Evolutionary conservation across 208 protist species (phyloP).

Genomic region (Trypanosoma mega): DNA sequence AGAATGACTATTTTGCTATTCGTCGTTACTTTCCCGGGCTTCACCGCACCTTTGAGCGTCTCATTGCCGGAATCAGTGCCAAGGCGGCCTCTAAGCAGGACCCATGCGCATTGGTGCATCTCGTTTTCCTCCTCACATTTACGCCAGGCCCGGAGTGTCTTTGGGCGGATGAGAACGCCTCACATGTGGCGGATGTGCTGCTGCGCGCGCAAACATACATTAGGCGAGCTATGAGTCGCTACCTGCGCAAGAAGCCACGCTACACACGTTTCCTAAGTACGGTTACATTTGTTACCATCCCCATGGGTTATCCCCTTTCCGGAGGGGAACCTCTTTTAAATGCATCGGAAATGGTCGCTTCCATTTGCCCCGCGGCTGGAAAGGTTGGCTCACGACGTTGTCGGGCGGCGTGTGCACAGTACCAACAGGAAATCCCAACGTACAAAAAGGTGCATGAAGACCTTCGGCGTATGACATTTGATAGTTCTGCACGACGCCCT

Average conservation of each 20-base stretch:
- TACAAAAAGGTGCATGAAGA: conserved; percentile 13
- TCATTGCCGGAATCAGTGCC: background rate
- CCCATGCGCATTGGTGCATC: conserved; percentile 7
- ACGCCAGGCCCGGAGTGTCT: background rate
- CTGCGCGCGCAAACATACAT: conserved; percentile 10
- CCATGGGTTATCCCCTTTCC: conserved; percentile 21
- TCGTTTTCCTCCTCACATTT: conserved; percentile 11
- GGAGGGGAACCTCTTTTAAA: background rate
- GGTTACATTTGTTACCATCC: conserved; percentile 19
- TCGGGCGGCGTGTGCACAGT: conserved; percentile 1
- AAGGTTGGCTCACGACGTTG: background rate
- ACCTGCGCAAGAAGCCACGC: conserved; percentile 15
- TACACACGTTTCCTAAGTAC: conserved; percentile 11
- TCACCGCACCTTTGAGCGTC: background rate
- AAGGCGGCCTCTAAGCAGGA: background rate
- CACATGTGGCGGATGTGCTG: background rate
- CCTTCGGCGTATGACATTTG: background rate
- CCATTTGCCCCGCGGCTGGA: background rate
- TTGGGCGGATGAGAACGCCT: conserved; percentile 5
- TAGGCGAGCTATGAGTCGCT: conserved; percentile 13
- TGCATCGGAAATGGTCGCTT: background rate
- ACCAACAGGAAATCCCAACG: background rate
- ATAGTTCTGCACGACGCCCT: background rate
- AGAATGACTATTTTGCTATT: conserved; percentile 12
- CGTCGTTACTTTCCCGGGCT: conserved; percentile 6